These are phyloP conservation scores for Daldinia grandis DNA, from an alignment of 495 filamentous ascomycete genomes.

Conservation along the genomic window DNA sequence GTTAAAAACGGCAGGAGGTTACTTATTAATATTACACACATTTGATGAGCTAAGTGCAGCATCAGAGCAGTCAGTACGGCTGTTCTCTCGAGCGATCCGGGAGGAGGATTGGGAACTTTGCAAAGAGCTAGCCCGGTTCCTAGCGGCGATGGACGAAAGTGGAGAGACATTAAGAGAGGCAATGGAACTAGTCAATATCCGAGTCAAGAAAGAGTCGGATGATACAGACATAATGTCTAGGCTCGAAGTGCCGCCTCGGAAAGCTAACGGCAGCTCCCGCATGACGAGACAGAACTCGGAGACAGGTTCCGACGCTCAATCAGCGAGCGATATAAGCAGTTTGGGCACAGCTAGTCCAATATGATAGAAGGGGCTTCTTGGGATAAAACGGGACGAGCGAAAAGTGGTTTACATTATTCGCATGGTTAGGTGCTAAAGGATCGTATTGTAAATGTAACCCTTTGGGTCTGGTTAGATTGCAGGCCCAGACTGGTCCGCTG, in stretches of 20 bases:
- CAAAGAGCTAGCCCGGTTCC: constrained; percentile 90
- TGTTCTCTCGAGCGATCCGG: constrained; percentile 81
- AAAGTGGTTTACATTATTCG: constrained; percentile 3
- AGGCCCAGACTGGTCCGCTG: not conserved
- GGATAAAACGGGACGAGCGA: constrained; percentile 22
- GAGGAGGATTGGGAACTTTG: constrained; percentile 96
- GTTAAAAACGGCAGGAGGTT: constrained; percentile 96
- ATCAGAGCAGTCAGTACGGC: constrained; percentile 81
- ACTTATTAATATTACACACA: constrained; percentile 93
- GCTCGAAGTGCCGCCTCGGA: constrained; percentile 59
- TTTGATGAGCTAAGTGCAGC: constrained; percentile 84
- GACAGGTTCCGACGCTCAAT: constrained; percentile 41
- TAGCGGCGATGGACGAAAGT: constrained; percentile 88
- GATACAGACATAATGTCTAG: constrained; percentile 58
- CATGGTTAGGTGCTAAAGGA: constrained; percentile 16
- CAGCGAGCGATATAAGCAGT: constrained; percentile 43
- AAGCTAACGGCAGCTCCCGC: constrained; percentile 44
- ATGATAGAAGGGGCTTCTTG: constrained; percentile 23
- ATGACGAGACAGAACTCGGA: constrained; percentile 44
- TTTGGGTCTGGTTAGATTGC: constrained; percentile 8
- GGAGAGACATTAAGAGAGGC: constrained; percentile 83
- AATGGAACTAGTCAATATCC: constrained; percentile 73
- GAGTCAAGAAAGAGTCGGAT: constrained; percentile 52
- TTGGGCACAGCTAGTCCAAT: constrained; percentile 44
- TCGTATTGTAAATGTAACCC: constrained; percentile 8